Conservation (phyloP, 805 yeast genomes). For the Citeromyces matritensis region DNA sequence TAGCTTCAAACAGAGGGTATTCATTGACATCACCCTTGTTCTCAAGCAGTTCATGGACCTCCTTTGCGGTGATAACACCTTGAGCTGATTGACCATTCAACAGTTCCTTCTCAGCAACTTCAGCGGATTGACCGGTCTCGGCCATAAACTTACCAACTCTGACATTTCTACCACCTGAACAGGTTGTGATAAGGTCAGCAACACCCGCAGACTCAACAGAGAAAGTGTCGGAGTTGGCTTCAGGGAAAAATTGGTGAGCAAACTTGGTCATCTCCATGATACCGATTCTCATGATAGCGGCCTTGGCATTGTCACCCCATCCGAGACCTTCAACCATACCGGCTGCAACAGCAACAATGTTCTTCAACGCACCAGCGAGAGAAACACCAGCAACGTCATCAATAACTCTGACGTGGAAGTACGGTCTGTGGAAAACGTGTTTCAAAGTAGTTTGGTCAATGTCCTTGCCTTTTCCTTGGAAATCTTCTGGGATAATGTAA, state of each 20-base stretch:
- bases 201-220: conserved; percentile 95
- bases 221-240: conserved; percentile 62
- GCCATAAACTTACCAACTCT: conserved; percentile 83
- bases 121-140: conserved; percentile 58
- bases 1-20: conserved; percentile 71
- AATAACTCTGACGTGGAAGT: conserved; percentile 91
- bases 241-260: conserved; percentile 70
- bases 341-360: conserved; percentile 90
- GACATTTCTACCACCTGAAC: conserved; percentile 95
- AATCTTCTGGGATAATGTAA: conserved; percentile 61
- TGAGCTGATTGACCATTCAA: conserved; percentile 95
- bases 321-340: conserved; percentile 96
- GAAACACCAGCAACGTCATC: conserved; percentile 94
- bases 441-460: conserved; percentile 61
- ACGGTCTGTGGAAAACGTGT: conserved; percentile 88
- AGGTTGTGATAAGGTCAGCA: conserved; percentile 94
- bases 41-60: conserved; percentile 73
- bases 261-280: conserved; percentile 80
- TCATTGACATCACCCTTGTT: conserved; percentile 38
- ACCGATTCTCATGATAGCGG: conserved; percentile 96
- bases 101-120: conserved; percentile 71
- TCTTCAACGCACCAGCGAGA: conserved; percentile 93
- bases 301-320: conserved; percentile 98
- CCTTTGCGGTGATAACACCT: conserved; percentile 82
- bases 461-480: conserved; percentile 50